Conservation (phyloP, 306 rosid species). For the Parietaria judaica region DNA sequence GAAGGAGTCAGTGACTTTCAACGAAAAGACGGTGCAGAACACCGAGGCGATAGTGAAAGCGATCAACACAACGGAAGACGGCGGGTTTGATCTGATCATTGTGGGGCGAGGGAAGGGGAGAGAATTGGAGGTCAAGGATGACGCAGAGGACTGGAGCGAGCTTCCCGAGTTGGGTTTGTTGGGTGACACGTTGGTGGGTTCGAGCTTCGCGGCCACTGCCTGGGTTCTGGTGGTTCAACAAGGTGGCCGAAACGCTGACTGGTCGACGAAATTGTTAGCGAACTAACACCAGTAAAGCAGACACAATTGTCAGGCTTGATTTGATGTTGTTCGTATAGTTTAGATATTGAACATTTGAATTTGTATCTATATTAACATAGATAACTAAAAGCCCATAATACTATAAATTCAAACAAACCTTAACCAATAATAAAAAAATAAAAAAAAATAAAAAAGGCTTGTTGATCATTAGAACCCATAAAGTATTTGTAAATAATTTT, state of each 20-base stretch:
- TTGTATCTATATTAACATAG: too few species aligned
- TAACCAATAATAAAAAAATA: too few species aligned
- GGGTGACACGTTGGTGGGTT: slow-evolving; percentile 42
- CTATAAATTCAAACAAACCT: too few species aligned
- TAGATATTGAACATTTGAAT: too few species aligned
- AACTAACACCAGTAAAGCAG: too few species aligned
- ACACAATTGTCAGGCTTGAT: too few species aligned
- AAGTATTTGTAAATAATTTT: too few species aligned
- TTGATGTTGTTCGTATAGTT: too few species aligned
- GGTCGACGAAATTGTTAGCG: too few species aligned
- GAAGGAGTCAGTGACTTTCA: slow-evolving; percentile 23
- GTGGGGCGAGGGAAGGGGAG: slow-evolving; percentile 43
- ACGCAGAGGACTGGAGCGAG: slow-evolving; percentile 39
- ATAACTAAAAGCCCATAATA: too few species aligned
- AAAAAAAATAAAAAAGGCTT: too few species aligned
- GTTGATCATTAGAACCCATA: too few species aligned
- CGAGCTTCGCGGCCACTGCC: slow-evolving; percentile 21
- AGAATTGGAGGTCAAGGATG: slow-evolving; percentile 9
- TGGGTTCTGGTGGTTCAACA: slow-evolving; percentile 47
- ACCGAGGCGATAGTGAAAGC: slow-evolving; percentile 26
- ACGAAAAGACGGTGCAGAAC: slow-evolving; percentile 15
- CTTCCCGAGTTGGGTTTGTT: slow-evolving; percentile 40
- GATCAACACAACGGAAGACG: slow-evolving; percentile 22
- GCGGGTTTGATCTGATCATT: slow-evolving; percentile 29
- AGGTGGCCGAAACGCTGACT: background rate